Conservation (phyloP, 208 protist species). For the Acanthamoeba royreba region DNA sequence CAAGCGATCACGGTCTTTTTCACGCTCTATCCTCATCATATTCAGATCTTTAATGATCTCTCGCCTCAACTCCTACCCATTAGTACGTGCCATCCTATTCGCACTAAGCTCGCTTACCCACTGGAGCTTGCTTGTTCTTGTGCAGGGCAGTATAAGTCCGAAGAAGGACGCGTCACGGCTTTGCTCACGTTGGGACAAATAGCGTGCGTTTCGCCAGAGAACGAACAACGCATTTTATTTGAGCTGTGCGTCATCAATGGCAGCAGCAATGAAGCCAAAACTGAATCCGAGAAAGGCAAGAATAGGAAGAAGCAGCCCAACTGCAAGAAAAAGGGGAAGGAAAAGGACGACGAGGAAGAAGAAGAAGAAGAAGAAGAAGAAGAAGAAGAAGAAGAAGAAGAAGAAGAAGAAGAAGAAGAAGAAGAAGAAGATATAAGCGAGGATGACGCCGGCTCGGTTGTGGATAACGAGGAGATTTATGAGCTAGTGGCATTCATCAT, state of each 20-base stretch:
- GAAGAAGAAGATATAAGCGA: background rate
- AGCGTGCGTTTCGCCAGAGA: background rate
- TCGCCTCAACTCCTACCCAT: background rate
- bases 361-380: background rate
- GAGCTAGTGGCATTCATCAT: conserved; percentile 17
- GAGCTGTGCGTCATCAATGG: conserved; percentile 17
- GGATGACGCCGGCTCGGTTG: background rate
- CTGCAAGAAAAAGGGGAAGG: background rate
- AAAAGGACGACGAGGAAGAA: background rate
- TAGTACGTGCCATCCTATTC: background rate
- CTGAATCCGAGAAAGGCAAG: background rate
- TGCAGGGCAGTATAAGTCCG: background rate
- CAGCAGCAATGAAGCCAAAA: background rate
- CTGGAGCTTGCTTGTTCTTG: background rate
- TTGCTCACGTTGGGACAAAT: conserved; percentile 28
- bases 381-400: background rate
- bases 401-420: background rate
- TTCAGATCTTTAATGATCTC: conserved; percentile 1
- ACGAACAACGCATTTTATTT: conserved; percentile 35
- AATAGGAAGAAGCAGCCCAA: background rate
- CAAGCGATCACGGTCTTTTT: conserved; percentile 33
- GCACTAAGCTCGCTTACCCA: background rate
- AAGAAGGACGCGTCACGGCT: conserved; percentile 1
- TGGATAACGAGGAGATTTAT: background rate
- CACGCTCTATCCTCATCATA: background rate